Percentiles rank a stretch among this genome's conserved stretches.
Conservation (phyloP, 2,329 filamentous ascomycete species). For the Neonectria faginata region DNA sequence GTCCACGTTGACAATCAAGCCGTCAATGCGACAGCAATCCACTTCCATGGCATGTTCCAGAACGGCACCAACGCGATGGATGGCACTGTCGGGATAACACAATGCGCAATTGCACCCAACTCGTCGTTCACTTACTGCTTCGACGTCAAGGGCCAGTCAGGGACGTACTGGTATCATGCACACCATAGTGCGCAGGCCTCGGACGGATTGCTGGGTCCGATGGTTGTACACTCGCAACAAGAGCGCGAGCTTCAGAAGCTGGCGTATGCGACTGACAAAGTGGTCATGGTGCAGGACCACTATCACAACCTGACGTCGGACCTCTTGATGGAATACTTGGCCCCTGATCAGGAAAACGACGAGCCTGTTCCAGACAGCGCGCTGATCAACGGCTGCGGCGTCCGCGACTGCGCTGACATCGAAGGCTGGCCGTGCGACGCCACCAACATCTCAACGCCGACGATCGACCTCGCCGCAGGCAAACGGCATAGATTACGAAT, state of each 20-base stretch:
- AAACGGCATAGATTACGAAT: constrained; percentile 74
- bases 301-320: constrained; percentile 70
- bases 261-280: constrained; percentile 60
- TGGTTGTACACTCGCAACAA: constrained; percentile 72
- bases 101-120: constrained; percentile 74
- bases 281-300: constrained; percentile 78
- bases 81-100: constrained; percentile 74
- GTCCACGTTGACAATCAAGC: constrained; percentile 77
- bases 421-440: constrained; percentile 59
- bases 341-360: constrained; percentile 64
- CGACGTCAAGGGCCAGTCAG: constrained; percentile 64
- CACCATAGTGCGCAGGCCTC: constrained; percentile 74
- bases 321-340: constrained; percentile 67
- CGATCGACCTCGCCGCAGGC: constrained; percentile 62
- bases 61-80: constrained; percentile 82
- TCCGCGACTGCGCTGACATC: constrained; percentile 52
- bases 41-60: constrained; percentile 84
- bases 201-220: constrained; percentile 75
- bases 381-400: constrained; percentile 68
- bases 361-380: constrained; percentile 75
- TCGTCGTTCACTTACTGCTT: constrained; percentile 75
- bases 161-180: constrained; percentile 72
- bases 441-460: constrained; percentile 52
- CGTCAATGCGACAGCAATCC: constrained; percentile 73
- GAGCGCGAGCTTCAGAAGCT: constrained; percentile 49